Evolutionary conservation across 169 alveolate genomes (phyloP).

Genomic region (Eimeria acervulina): DNA sequence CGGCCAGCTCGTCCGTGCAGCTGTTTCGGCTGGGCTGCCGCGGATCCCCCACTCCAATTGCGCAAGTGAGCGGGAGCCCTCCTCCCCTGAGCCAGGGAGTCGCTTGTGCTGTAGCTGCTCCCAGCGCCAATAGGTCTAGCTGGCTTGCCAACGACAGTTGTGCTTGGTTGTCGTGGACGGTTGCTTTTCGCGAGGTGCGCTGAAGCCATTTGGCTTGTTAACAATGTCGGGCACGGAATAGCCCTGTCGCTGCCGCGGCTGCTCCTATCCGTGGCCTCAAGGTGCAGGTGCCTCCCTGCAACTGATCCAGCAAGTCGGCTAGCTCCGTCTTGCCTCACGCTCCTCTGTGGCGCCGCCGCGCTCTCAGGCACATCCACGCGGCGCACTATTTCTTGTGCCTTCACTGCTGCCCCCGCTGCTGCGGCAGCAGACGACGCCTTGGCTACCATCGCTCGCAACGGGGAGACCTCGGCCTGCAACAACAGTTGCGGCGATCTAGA

Average conservation of each 20-base stretch:
- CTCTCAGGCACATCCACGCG: neutral
- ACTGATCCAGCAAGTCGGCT: neutral
- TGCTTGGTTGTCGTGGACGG: conserved; percentile 6
- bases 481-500: neutral
- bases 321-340: neutral
- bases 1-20: conserved; percentile 6
- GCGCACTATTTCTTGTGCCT: conserved; percentile 48
- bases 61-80: conserved; percentile 4
- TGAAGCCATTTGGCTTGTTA: neutral
- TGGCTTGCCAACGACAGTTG: conserved; percentile 12
- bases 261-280: neutral
- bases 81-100: conserved; percentile 25
- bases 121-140: neutral
- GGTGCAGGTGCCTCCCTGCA: neutral
- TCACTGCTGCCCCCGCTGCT: conserved; percentile 71
- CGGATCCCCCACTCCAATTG: neutral
- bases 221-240: conserved; percentile 34
- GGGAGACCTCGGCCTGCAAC: neutral
- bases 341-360: neutral
- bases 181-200: neutral
- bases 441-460: neutral
- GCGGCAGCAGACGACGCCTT: conserved; percentile 39
- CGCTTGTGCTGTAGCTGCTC: conserved; percentile 19
- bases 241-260: conserved; percentile 45
- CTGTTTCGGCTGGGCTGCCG: neutral